Evolutionary conservation across 2,329 filamentous ascomycete genomes (phyloP), one percentile per base, ranked within the genome.

Genomic region (Sphaceloma murrayae): DNA sequence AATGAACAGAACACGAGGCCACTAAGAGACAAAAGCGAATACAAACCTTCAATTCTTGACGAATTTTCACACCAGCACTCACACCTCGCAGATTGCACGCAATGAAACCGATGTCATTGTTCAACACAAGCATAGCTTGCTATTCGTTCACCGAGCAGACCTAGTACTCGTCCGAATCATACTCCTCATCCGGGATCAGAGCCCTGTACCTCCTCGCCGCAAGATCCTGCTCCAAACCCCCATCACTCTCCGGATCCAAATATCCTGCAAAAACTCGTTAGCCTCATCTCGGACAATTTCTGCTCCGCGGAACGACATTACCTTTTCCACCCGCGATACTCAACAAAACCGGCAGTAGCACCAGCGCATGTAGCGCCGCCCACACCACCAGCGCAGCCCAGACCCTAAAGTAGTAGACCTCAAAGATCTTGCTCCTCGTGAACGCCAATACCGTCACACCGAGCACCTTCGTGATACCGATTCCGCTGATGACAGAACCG

Each of bases 371-470:
- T 7, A 80, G 73, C 5, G 85, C 85, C 2, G 88, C 93, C 62
- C 94, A 89, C 7, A 93, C 62, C 8, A 98, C 88, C 45, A 98
- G 74, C 5, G 88, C 82, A 13, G 95, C 69, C 91, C 91, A 98
- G 32, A 98, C 84, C 32, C 91, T 77, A 73, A 98, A 98, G 65
- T 98, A 98, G 67, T 98, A 98, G 47, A 98, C 86, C 68, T 98
- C 93, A 56, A 98, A 98, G 58, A 98, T 98, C 75, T 96, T 98
- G 62, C 85, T 94, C 42, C 85, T 72, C 5, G 91, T 98, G 58
- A 95, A 98, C 0, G 91, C 91, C 14, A 98, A 70, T 26, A 98
- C 91, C 34, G 75, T 81, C 0, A 98, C 89, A 3, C 91, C 91
- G 2, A 98, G 69, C 1, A 98, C 73, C 65, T 98, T 98, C 2